Percentiles rank a stretch among this genome's conserved stretches.
Conservation (phyloP, 2,329 filamentous ascomycete genomes). For the Botryotinia calthae region DNA sequence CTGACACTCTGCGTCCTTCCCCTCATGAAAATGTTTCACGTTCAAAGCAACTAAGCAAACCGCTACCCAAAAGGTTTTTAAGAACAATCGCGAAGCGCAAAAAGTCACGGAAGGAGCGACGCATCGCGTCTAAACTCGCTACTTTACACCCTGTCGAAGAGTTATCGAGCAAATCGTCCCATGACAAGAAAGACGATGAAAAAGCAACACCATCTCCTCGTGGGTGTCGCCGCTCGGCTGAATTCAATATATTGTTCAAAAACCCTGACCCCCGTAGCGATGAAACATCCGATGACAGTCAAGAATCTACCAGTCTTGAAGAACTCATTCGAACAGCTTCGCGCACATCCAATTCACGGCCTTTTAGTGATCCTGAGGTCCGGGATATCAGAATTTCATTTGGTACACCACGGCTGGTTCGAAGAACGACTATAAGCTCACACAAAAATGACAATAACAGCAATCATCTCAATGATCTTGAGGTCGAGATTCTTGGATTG, state of each 20-base stretch:
- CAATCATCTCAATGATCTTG: neutral
- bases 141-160: neutral
- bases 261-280: neutral
- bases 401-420: neutral
- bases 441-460: neutral
- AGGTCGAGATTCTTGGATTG: neutral
- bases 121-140: neutral
- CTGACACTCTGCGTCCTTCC: no score
- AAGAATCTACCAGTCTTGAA: constrained; percentile 8
- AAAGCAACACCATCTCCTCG: no score
- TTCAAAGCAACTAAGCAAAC: neutral
- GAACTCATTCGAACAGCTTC: neutral
- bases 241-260: neutral
- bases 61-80: neutral
- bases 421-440: neutral
- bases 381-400: neutral
- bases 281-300: neutral
- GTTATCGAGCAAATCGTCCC: neutral
- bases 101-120: neutral
- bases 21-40: neutral
- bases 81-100: neutral
- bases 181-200: neutral
- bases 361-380: neutral
- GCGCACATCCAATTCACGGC: neutral
- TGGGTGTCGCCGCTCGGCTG: neutral